Evolutionary conservation across 257 asterid species (phyloP).

Genomic region (Solanum virginianum): DNA sequence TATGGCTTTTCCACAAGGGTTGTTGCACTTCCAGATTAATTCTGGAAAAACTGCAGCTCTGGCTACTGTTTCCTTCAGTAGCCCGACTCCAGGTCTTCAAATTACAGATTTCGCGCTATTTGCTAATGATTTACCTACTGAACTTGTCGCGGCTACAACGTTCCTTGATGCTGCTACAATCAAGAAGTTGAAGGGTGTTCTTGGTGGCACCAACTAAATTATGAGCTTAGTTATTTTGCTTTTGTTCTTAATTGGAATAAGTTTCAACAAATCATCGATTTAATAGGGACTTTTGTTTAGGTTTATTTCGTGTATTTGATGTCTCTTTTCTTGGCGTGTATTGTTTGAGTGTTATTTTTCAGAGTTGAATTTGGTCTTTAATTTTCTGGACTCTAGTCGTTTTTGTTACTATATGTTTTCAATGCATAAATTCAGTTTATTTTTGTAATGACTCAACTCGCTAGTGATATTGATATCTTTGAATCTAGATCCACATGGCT

Average conservation of each 20-base stretch:
- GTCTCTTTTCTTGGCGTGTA: neutral
- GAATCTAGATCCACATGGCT: too few species aligned
- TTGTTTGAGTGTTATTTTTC: neutral
- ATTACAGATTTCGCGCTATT: slow-evolving; percentile 44
- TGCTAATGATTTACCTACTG: slow-evolving; percentile 37
- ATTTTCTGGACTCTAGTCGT: neutral
- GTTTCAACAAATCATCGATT: neutral
- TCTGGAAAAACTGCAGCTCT: slow-evolving; percentile 34
- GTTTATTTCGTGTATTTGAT: neutral
- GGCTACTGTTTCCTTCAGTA: slow-evolving; percentile 52
- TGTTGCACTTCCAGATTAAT: slow-evolving; percentile 66
- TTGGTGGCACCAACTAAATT: slow-evolving; percentile 24
- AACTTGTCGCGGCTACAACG: slow-evolving; percentile 30
- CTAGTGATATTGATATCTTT: too few species aligned
- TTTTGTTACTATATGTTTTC: neutral
- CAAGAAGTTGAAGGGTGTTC: slow-evolving; percentile 48
- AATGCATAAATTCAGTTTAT: neutral
- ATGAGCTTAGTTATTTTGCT: neutral
- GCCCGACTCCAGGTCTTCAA: slow-evolving; percentile 57
- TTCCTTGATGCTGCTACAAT: slow-evolving; percentile 45
- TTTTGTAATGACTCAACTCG: too few species aligned
- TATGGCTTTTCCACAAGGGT: slow-evolving; percentile 58
- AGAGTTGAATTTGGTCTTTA: neutral
- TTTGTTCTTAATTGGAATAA: neutral
- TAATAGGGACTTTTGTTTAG: neutral